Evolutionary conservation across 352 stramenopile genomes (phyloP), one percentile per base, ranked within the genome.

Genomic region (Globisporangium perplexum): DNA sequence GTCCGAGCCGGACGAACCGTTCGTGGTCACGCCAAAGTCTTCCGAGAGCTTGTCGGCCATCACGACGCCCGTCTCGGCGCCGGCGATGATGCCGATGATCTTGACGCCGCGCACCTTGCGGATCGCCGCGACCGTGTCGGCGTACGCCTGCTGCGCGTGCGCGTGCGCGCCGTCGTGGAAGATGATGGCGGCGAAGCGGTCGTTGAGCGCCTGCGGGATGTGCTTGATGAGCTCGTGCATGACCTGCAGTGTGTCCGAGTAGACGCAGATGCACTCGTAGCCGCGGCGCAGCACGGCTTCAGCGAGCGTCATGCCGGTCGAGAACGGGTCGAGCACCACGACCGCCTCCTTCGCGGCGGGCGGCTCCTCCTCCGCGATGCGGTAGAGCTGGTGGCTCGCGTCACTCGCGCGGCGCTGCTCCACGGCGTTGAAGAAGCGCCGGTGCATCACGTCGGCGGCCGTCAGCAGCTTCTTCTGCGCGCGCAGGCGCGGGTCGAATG

Each of bases 261-360:
- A 89, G 38, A 90, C 66, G 57, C 75, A 85, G 57, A 93, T 59
- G 63, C 69, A 83, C 1, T 71, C 78, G 63, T 94, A 98, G 28
- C 93, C 95, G 42, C 88, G 83, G 49, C 76, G 83, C 46, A 86
- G 55, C 1, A 94, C 87, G 56, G 94, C 85, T 55, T 97, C 72
- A 1, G 88, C 93, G 24, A 99, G 66, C 45, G 96, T 83, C 65
- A 88, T 94, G 56, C 94, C 96, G 46, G 95, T 98, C 0, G 88
- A 97, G 69, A 98, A 98, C 7, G 95, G 93, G 62, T 98, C 93
- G 11, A 98, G 86, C 33, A 98, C 72, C n/a, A 98, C 89, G 14
- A 98, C 77, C 10, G 85, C 83, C n/a, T 81, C 48, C 49, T 65
- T 66, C 28, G 39, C 49, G 10, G 64, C 60, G 26, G 28, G 57